phyloP scores from a whole-genome alignment of 257 asterid genomes.

The Penstemon eatonii region DNA sequence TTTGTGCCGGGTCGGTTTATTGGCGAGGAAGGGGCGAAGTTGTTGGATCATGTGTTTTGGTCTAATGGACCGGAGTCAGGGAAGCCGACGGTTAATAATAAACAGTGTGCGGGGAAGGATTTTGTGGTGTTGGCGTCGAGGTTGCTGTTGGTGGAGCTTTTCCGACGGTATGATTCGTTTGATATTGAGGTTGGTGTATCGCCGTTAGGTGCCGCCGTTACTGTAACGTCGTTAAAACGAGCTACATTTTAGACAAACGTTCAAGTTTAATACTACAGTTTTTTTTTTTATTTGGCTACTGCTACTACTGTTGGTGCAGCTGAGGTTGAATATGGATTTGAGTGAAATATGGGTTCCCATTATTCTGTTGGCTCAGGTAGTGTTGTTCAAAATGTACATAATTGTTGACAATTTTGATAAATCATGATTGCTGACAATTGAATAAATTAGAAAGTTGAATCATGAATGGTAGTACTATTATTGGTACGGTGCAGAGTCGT shows the following conservation, averaged over 20 bases:
- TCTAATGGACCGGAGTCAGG: constrained; percentile 82
- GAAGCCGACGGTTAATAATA: constrained; percentile 47
- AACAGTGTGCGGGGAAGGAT: constrained; percentile 95
- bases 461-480: too few species aligned
- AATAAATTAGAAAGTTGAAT: too few species aligned
- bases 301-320: too few species aligned
- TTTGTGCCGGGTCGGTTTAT: constrained; percentile 69
- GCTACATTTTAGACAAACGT: constrained; percentile 48
- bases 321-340: not conserved
- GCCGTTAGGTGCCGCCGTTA: constrained; percentile 67
- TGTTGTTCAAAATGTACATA: too few species aligned
- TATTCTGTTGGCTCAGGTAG: too few species aligned
- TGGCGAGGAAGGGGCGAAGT: constrained; percentile 65
- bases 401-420: too few species aligned
- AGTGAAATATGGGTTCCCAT: not conserved
- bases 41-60: constrained; percentile 75
- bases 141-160: constrained; percentile 78
- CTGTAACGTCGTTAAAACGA: constrained; percentile 65
- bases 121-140: constrained; percentile 73
- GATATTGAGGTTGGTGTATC: constrained; percentile 58
- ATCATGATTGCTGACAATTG: too few species aligned
- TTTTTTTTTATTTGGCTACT: not conserved
- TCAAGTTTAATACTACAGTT: not conserved
- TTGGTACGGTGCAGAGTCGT: too few species aligned
- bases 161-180: constrained; percentile 79